Conservation (phyloP, 768 basidiomycete species). For the Boletellus emodensis region DNA sequence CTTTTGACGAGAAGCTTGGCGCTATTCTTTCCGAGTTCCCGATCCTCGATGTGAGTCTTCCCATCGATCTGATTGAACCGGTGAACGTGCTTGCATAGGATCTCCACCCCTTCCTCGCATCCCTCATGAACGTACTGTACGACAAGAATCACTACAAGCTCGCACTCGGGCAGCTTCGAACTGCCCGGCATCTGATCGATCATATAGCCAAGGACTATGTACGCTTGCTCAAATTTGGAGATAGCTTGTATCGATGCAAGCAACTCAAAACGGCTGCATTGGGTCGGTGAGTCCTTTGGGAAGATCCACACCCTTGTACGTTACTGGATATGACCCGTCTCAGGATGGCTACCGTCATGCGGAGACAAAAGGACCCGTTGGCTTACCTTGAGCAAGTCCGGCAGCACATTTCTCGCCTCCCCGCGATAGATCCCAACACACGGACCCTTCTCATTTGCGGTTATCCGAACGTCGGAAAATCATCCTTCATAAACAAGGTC, state of each 20-base stretch:
- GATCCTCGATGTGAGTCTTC: constrained; percentile 80
- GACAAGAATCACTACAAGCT: constrained; percentile 99
- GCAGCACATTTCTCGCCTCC: constrained; percentile 98
- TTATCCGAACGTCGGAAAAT: constrained; percentile 99
- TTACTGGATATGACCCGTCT: neutral
- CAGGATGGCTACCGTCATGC: constrained; percentile 99
- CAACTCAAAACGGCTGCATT: constrained; percentile 97
- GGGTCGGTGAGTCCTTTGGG: constrained; percentile 68
- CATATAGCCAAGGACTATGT: constrained; percentile 97
- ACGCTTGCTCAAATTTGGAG: constrained; percentile 95
- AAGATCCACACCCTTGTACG: neutral
- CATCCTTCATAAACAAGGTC: constrained; percentile 99
- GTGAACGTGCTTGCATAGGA: constrained; percentile 44
- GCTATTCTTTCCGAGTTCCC: constrained; percentile 96
- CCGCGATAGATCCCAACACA: constrained; percentile 96
- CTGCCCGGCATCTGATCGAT: constrained; percentile 93
- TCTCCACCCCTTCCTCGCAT: constrained; percentile 93
- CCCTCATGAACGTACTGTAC: constrained; percentile 96
- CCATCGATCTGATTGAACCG: neutral
- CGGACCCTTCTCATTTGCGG: constrained; percentile 97
- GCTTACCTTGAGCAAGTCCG: constrained; percentile 99
- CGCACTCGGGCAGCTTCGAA: constrained; percentile 94
- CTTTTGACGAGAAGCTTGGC: constrained; percentile 92
- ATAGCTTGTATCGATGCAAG: constrained; percentile 96
- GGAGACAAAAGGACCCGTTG: constrained; percentile 95